Conservation (phyloP, 805 yeast genomes). For the Scheffersomyces stipitis region DNA sequence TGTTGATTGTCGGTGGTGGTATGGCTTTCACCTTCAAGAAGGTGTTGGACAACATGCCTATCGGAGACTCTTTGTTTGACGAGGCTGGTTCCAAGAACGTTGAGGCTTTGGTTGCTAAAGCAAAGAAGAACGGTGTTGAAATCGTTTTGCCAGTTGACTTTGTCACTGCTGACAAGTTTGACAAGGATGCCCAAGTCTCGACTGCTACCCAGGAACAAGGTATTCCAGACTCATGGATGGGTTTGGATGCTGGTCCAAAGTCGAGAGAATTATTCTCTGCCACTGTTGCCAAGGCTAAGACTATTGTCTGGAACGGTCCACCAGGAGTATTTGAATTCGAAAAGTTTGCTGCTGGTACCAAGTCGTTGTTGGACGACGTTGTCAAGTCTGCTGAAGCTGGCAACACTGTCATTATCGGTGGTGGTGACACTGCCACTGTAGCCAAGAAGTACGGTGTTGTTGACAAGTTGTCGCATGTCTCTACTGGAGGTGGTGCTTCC, state of each 20-base stretch:
- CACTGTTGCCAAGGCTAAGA: constrained; percentile 89
- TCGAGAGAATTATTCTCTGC: constrained; percentile 74
- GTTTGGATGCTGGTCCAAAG: constrained; percentile 94
- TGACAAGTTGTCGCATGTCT: constrained; percentile 95
- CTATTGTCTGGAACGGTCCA: constrained; percentile 99
- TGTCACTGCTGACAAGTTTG: constrained; percentile 92
- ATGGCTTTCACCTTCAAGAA: constrained; percentile 99
- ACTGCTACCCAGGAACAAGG: constrained; percentile 86
- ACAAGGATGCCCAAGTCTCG: constrained; percentile 85
- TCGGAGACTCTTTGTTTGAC: constrained; percentile 92
- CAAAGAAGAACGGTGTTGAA: constrained; percentile 93
- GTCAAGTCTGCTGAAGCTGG: constrained; percentile 85
- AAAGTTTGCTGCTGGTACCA: constrained; percentile 87
- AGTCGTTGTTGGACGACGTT: constrained; percentile 83
- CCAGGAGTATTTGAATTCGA: constrained; percentile 99
- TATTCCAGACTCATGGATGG: constrained; percentile 94
- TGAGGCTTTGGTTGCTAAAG: constrained; percentile 89
- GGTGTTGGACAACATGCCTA: constrained; percentile 77
- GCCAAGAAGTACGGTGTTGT: constrained; percentile 98
- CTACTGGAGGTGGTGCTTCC: constrained; percentile 99
- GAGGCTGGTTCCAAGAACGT: constrained; percentile 94
- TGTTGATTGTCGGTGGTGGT: constrained; percentile 97
- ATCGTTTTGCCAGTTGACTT: constrained; percentile 93
- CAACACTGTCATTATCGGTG: constrained; percentile 95
- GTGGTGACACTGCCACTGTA: constrained; percentile 99